Percentiles rank a stretch among this genome's conserved stretches.
Evolutionary conservation across 1,139 yeast species (phyloP).

Genomic region (Geotrichum cucujoidarum): DNA sequence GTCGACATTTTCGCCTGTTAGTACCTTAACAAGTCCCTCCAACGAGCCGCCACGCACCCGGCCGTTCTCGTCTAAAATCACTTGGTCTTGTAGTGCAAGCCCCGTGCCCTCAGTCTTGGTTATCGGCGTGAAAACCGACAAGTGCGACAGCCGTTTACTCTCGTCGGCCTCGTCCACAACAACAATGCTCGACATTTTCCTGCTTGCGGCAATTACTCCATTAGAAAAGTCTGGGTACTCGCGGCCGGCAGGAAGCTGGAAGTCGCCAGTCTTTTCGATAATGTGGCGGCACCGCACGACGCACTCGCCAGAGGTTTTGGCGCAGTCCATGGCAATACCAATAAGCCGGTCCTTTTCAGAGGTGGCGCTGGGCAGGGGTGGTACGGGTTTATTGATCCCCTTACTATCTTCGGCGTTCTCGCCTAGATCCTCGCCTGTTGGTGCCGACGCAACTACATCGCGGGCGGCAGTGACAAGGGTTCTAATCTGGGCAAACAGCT

Average conservation of each 20-base stretch:
- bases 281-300: conserved; percentile 45
- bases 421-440: conserved; percentile 7
- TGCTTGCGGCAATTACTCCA: conserved; percentile 45
- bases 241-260: conserved; percentile 58
- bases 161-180: not conserved
- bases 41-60: conserved; percentile 72
- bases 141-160: not conserved
- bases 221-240: conserved; percentile 72
- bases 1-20: conserved; percentile 62
- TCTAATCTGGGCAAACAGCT: conserved; percentile 35
- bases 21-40: conserved; percentile 62
- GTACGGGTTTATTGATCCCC: not conserved
- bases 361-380: not conserved
- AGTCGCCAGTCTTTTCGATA: conserved; percentile 63
- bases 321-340: conserved; percentile 33
- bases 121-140: conserved; percentile 1
- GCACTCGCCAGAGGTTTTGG: conserved; percentile 37
- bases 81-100: conserved; percentile 30
- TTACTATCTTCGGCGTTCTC: conserved; percentile 15
- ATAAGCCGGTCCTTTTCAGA: conserved; percentile 17
- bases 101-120: conserved; percentile 1
- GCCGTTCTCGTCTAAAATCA: conserved; percentile 45
- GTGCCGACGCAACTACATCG: conserved; percentile 23
- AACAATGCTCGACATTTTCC: conserved; percentile 11
- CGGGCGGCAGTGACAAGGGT: conserved; percentile 30